A percentile compares a stretch with the other conserved stretches of the same genome.
Conservation (phyloP, 176 grass and related monocot genomes). For the Carex pumila region DNA sequence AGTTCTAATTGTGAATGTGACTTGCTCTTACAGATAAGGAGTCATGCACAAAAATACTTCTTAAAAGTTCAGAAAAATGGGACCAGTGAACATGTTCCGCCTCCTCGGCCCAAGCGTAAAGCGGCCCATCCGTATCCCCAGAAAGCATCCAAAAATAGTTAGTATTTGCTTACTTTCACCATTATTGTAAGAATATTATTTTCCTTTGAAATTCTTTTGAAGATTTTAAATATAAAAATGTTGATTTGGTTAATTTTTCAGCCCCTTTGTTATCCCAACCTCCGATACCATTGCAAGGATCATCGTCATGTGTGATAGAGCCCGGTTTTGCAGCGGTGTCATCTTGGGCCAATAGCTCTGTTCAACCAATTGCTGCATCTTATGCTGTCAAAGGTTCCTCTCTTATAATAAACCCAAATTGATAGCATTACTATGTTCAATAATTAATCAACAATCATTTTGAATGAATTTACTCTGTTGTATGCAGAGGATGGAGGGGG, state of each 20-base stretch:
- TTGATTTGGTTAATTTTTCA: constrained; percentile 15
- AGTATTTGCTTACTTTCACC: constrained; percentile 1
- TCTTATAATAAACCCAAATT: constrained; percentile 11
- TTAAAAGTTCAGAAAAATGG: constrained; percentile 99
- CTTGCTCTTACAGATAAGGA: constrained; percentile 71
- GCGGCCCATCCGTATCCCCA: constrained; percentile 96
- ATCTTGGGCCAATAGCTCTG: constrained; percentile 50
- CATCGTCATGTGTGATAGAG: constrained; percentile 47
- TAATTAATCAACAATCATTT: not conserved
- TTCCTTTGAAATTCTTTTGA: not conserved
- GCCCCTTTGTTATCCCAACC: constrained; percentile 26
- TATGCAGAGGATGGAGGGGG: constrained; percentile 46
- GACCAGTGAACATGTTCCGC: constrained; percentile 83
- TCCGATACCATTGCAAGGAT: constrained; percentile 22
- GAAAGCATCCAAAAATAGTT: constrained; percentile 94
- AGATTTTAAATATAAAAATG: not conserved
- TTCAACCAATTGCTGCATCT: constrained; percentile 42
- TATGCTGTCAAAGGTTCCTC: constrained; percentile 49
- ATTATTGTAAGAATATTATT: not conserved
- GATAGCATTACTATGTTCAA: not conserved
- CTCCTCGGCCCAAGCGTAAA: constrained; percentile 97
- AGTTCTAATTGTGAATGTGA: not conserved
- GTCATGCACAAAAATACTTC: constrained; percentile 97
- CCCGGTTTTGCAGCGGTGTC: constrained; percentile 48
- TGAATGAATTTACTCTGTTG: constrained; percentile 19